Evolutionary conservation across 2,329 filamentous ascomycete species (phyloP).

Genomic region (Ophiostoma perfectum): DNA sequence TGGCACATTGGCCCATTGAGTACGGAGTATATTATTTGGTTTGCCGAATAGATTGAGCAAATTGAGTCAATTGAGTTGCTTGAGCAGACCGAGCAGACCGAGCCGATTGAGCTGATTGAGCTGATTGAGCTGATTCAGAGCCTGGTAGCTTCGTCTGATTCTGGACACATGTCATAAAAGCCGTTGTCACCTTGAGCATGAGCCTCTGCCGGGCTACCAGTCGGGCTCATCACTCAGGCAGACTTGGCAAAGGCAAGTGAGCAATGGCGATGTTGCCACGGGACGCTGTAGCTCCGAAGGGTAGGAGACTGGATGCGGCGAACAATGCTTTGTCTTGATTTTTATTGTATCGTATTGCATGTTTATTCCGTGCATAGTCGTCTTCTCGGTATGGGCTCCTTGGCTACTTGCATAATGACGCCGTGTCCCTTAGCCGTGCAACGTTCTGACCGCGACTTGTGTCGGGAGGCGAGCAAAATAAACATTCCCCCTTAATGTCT

Average conservation of each 20-base stretch:
- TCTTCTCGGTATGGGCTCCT: neutral
- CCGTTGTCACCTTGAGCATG: neutral
- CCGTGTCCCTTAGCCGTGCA: neutral
- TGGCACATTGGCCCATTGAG: neutral
- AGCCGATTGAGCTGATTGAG: too few relatives aligned
- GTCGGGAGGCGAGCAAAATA: neutral
- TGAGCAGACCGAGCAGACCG: too few relatives aligned
- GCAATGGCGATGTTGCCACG: neutral
- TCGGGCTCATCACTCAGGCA: neutral
- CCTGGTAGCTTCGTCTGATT: too few relatives aligned
- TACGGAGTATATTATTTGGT: neutral
- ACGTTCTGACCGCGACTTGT: neutral
- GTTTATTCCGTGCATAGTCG: neutral
- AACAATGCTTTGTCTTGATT: neutral
- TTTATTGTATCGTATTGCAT: neutral
- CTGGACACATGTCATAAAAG: neutral
- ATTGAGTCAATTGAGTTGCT: too few relatives aligned
- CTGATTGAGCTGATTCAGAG: too few relatives aligned
- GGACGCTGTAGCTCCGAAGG: neutral
- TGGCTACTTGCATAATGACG: neutral
- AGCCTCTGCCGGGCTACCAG: neutral
- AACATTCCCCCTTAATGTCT: neutral
- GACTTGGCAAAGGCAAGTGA: neutral
- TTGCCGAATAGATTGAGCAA: too few relatives aligned
- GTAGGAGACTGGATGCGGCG: neutral